Conservation (phyloP, 2,329 filamentous ascomycete genomes). For the Celoporthe dispersa region DNA sequence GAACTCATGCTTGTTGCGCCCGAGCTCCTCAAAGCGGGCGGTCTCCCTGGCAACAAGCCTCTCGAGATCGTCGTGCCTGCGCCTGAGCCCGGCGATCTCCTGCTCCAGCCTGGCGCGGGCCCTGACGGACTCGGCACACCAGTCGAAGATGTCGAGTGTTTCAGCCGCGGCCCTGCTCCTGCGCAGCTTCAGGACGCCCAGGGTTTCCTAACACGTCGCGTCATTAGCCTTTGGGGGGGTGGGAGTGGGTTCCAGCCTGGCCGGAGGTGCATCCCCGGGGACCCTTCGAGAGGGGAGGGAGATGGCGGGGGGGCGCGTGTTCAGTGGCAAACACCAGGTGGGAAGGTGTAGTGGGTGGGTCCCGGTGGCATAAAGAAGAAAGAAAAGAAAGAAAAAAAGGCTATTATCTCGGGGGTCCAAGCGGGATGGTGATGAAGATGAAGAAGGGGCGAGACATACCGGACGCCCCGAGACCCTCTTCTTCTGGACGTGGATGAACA, state of each 20-base stretch:
- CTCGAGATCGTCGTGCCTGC: conserved; percentile 54
- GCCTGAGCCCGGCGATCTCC: conserved; percentile 48
- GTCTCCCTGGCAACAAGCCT: conserved; percentile 62
- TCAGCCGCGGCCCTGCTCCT: conserved; percentile 55
- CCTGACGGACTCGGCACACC: conserved; percentile 65
- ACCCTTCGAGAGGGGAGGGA: neutral
- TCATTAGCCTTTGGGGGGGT: neutral
- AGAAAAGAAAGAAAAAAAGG: neutral
- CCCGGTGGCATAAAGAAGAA: neutral
- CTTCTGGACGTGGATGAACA: conserved; percentile 69
- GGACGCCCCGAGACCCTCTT: conserved; percentile 71
- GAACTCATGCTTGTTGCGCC: conserved; percentile 67
- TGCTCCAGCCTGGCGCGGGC: conserved; percentile 50
- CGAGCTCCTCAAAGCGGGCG: conserved; percentile 67
- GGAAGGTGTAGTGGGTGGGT: neutral
- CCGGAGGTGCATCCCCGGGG: conserved; percentile 7
- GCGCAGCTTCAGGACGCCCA: conserved; percentile 66
- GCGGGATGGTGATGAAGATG: conserved; percentile 3
- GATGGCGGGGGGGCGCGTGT: neutral
- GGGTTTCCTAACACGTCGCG: conserved; percentile 60
- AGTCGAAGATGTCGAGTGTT: conserved; percentile 69
- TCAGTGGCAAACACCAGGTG: neutral
- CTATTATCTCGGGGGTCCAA: conserved; percentile 13
- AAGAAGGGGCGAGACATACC: conserved; percentile 48
- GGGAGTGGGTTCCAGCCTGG: neutral